Conservation (phyloP, 1,284 basidiomycete species). For the Violaceomyces palustris region DNA sequence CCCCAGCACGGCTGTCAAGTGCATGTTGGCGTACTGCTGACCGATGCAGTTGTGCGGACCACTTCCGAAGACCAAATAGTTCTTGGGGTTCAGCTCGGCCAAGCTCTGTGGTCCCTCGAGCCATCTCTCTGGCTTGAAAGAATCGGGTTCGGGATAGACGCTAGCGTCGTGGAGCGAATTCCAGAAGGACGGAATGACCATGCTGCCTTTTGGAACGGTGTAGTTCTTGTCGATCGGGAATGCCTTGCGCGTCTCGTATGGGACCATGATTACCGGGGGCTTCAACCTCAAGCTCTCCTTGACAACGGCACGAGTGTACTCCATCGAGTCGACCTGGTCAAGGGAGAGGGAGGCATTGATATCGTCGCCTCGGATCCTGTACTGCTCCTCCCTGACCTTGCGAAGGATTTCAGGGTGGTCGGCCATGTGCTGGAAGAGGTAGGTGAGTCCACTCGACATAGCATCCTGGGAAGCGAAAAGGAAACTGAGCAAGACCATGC, state of each 20-base stretch:
- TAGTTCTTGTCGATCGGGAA: slow-evolving; percentile 89
- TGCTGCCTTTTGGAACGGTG: slow-evolving; percentile 82
- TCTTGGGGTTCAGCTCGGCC: slow-evolving; percentile 81
- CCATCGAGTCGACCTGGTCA: slow-evolving; percentile 86
- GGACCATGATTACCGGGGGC: slow-evolving; percentile 74
- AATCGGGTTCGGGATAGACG: slow-evolving; percentile 81
- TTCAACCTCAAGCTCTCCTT: slow-evolving; percentile 86
- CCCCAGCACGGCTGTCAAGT: slow-evolving; percentile 79
- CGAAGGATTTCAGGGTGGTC: slow-evolving; percentile 83
- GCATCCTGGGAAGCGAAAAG: slow-evolving; percentile 97
- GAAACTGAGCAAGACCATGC: slow-evolving; percentile 88
- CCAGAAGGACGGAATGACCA: slow-evolving; percentile 97
- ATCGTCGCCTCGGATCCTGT: slow-evolving; percentile 73
- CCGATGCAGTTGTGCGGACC: slow-evolving; percentile 82
- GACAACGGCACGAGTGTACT: slow-evolving; percentile 82
- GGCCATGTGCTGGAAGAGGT: slow-evolving; percentile 90
- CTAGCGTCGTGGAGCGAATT: slow-evolving; percentile 79
- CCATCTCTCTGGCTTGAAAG: slow-evolving; percentile 86
- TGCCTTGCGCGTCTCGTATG: slow-evolving; percentile 80
- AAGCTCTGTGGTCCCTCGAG: slow-evolving; percentile 68
- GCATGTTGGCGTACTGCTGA: slow-evolving; percentile 85
- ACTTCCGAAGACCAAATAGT: slow-evolving; percentile 91
- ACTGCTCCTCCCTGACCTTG: slow-evolving; percentile 88
- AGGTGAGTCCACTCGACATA: slow-evolving; percentile 77
- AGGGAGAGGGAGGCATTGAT: slow-evolving; percentile 75